Conservation (phyloP, 768 basidiomycete species). For the Termitomyces sp. region DNA sequence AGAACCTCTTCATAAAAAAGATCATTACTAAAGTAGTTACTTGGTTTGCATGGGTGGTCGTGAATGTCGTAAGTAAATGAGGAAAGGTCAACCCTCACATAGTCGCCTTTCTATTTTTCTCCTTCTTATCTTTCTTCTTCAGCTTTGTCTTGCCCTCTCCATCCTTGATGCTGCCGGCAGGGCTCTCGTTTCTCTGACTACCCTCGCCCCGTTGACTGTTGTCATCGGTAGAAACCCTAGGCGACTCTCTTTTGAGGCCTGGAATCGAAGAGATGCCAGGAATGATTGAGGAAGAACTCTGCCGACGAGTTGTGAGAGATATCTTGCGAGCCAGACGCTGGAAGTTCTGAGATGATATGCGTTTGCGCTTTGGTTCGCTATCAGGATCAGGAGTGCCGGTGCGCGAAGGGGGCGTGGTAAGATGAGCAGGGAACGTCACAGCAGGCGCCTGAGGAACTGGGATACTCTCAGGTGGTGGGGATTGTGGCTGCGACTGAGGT, state of each 20-base stretch:
- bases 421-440: slow-evolving; percentile 67
- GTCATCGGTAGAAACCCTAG: slow-evolving; percentile 47
- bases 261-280: slow-evolving; percentile 45
- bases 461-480: slow-evolving; percentile 21
- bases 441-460: slow-evolving; percentile 31
- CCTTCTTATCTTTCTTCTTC: slow-evolving; percentile 60
- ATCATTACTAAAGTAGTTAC: slow-evolving; percentile 22
- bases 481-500: slow-evolving; percentile 7
- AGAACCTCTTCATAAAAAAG: slow-evolving; percentile 5
- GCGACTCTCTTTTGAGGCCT: slow-evolving; percentile 53
- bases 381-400: slow-evolving; percentile 73
- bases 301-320: slow-evolving; percentile 61
- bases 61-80: slow-evolving; percentile 25
- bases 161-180: slow-evolving; percentile 50
- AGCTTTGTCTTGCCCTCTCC: slow-evolving; percentile 37
- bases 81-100: slow-evolving; percentile 19
- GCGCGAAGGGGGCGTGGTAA: slow-evolving; percentile 62
- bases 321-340: slow-evolving; percentile 76
- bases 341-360: slow-evolving; percentile 85
- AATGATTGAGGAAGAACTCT: slow-evolving; percentile 51
- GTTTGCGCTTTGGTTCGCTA: slow-evolving; percentile 73
- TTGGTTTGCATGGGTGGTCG: slow-evolving; percentile 17
- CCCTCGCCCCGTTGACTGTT: slow-evolving; percentile 39
- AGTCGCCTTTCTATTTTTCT: slow-evolving; percentile 49
- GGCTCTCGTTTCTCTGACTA: slow-evolving; percentile 50